These are phyloP conservation scores for Zostera marina DNA, from an alignment of 116 monocot genomes.

Conservation along the genomic window DNA sequence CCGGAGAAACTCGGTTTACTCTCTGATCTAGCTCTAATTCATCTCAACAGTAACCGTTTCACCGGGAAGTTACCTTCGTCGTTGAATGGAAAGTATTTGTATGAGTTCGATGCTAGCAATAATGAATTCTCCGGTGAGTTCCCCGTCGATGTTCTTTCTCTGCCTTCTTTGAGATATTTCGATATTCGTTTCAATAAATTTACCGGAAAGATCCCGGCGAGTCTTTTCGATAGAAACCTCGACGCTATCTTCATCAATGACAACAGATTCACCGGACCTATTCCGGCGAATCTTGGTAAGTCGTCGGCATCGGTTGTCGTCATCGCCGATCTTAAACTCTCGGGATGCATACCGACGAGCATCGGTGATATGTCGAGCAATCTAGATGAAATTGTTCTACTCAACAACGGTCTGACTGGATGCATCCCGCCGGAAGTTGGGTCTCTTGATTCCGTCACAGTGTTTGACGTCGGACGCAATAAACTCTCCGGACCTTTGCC, in stretches of 20 bases:
- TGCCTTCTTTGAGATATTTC: conserved; percentile 8
- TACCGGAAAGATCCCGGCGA: conserved; percentile 21
- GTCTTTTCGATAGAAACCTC: conserved; percentile 26
- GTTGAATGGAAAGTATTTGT: conserved; percentile 9
- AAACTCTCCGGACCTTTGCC: conserved; percentile 34
- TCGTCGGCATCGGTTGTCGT: conserved; percentile 48
- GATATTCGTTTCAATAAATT: conserved; percentile 23
- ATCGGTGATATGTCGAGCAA: conserved; percentile 28
- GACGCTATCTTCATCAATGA: conserved; percentile 48
- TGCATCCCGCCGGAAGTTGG: conserved; percentile 70
- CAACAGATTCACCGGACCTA: conserved; percentile 28
- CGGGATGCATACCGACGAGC: conserved; percentile 38
- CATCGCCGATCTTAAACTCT: conserved; percentile 27
- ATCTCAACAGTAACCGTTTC: conserved; percentile 59
- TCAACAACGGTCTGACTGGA: conserved; percentile 21
- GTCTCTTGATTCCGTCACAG: conserved; percentile 15
- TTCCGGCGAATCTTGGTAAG: conserved; percentile 41
- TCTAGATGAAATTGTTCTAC: conserved; percentile 28
- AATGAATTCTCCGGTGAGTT: conserved; percentile 20
- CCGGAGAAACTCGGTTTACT: background rate
- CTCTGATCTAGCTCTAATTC: conserved; percentile 21
- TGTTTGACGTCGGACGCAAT: conserved; percentile 65
- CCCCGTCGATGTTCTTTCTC: conserved; percentile 9
- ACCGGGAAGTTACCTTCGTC: conserved; percentile 44
- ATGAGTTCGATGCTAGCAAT: conserved; percentile 34